Evolutionary conservation across 1,284 basidiomycete genomes (phyloP).

Genomic region (Ustilago lituana): DNA sequence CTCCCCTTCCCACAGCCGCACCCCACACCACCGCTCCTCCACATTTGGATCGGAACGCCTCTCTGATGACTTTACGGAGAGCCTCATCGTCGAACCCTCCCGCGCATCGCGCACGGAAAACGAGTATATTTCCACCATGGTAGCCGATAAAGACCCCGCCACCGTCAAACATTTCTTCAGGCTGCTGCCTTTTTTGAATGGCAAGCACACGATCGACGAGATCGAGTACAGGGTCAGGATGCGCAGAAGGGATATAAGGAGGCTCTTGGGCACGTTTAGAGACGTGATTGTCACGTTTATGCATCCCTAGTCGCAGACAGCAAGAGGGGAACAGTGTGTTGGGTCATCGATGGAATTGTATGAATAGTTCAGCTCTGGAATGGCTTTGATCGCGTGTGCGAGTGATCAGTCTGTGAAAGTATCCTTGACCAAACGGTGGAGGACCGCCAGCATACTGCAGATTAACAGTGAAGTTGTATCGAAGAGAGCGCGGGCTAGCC

Average conservation of each 20-base stretch:
- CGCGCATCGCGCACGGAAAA: constrained; percentile 79
- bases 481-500: no score
- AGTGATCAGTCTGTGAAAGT: no score
- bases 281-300: constrained; percentile 57
- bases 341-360: no score
- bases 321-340: no score
- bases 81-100: constrained; percentile 83
- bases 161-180: constrained; percentile 47
- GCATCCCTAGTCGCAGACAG: constrained; percentile 51
- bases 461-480: no score
- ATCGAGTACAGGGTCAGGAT: constrained; percentile 54
- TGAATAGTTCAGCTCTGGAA: no score
- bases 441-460: no score
- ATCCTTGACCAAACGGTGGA: no score
- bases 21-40: not conserved
- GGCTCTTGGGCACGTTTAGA: constrained; percentile 49
- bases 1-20: not conserved
- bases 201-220: constrained; percentile 65
- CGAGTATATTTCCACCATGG: constrained; percentile 83
- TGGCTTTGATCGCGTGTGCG: no score
- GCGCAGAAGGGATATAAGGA: constrained; percentile 47
- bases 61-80: constrained; percentile 15
- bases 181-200: constrained; percentile 63
- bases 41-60: no score
- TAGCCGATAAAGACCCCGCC: constrained; percentile 75